Conservation (phyloP, 2,329 filamentous ascomycete genomes). For the Parafenestella ontariensis region DNA sequence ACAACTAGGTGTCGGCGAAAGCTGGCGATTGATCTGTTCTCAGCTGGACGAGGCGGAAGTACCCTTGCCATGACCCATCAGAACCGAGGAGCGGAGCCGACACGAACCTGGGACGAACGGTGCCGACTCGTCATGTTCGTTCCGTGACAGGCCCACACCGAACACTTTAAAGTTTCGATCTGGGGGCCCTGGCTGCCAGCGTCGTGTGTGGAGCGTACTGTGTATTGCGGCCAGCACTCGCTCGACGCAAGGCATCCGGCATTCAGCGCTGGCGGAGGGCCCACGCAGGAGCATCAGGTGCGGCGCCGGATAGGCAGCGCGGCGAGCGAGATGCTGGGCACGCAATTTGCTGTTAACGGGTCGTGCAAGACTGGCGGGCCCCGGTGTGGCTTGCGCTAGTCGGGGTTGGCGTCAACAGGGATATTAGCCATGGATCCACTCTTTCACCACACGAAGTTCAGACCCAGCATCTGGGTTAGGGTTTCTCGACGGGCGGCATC, state of each 20-base stretch:
- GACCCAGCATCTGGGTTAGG: conserved; percentile 22
- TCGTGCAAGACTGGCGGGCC: conserved; percentile 14
- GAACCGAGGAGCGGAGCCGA: conserved; percentile 27
- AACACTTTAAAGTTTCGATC: conserved; percentile 7
- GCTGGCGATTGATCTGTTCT: conserved; percentile 17
- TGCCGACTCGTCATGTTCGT: conserved; percentile 24
- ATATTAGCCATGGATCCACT: conserved; percentile 4
- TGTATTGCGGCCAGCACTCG: too few species aligned
- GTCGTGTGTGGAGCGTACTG: too few species aligned
- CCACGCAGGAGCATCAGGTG: conserved; percentile 1
- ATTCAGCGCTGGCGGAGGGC: neutral
- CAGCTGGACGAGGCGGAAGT: conserved; percentile 23
- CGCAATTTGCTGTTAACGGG: conserved; percentile 28
- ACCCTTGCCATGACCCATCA: conserved; percentile 10
- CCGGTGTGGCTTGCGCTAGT: conserved; percentile 19
- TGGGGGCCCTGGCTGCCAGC: neutral
- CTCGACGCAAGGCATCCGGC: conserved; percentile 5
- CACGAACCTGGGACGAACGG: conserved; percentile 32
- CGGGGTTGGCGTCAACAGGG: conserved; percentile 5
- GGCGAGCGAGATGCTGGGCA: conserved; percentile 16
- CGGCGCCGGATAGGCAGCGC: conserved; percentile 9
- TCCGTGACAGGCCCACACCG: conserved; percentile 4
- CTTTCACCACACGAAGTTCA: conserved; percentile 3
- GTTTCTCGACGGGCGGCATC: conserved; percentile 7
- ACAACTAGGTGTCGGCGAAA: neutral